Base-by-base conservation (phyloP, 208 protist genomes). In the Borovskyia barvae region DNA sequence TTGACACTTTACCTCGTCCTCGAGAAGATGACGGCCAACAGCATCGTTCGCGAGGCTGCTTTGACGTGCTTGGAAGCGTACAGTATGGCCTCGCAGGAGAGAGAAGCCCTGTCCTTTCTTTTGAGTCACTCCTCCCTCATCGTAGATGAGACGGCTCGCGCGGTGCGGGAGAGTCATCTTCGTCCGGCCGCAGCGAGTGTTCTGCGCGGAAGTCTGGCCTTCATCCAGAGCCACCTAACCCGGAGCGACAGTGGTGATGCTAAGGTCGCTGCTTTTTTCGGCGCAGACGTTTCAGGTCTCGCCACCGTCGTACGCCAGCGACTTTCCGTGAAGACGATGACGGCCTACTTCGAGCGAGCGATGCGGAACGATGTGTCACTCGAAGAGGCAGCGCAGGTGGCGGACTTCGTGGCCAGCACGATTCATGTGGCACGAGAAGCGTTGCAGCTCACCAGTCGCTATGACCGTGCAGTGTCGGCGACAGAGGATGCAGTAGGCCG, bases 1-100 rank as follows among this genome's bases (percentile, higher is more conserved):
- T 64, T 93, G 37, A 78, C 80, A 5, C 54, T 93, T n/a, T 95
- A 93, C 49, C 63, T 89, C n/a, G 76, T 95, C 20, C 59, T 95
- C 56, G 85, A 95, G 59, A 95, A 95, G 74, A 86, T 82, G 7
- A 58, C 85, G n/a, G 56, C 64, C 12, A 37, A 68, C 17, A 70
- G 76, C 9, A 46, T 79, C 9, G 83, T 93, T 29, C 78, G 75
- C 36, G 78, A 85, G 49, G 64, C 70, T 2, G 89, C 89, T 2
- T 57, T 88, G 52, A 56, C 47, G 25, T 82, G 74, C 54, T 41
- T 90, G 39, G 64, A 75, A 22, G 60, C 46, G 39, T 79, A 86
- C 49, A 69, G 67, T 24, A 35, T 42, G 2, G 82, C 85, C 17
- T 78, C 69, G 14, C 51, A 57, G 1, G 60, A 60, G 39, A 5